Conservation (phyloP, 225 moss, liverwort and hornwort species). For the Sphagnum contortum region DNA sequence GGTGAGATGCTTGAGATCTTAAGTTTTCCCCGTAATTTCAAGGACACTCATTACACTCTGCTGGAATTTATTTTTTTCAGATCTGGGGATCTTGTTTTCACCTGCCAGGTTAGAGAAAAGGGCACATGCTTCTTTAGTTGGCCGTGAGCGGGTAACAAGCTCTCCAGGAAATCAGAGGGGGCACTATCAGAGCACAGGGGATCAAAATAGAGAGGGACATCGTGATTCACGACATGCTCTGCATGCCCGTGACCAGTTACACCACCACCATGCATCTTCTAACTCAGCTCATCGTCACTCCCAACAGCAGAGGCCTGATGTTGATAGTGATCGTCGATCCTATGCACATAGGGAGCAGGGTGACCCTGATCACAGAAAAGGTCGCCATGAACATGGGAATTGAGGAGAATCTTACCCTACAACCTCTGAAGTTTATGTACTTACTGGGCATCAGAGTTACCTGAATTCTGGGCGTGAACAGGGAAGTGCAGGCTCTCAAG, state of each 20-base stretch:
- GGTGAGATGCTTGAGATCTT: background rate
- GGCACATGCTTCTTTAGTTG: constrained; percentile 3
- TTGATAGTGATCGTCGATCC: constrained; percentile 6
- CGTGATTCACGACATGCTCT: constrained; percentile 3
- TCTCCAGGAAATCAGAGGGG: constrained; percentile 7
- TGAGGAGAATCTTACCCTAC: background rate
- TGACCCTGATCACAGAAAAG: constrained; percentile 6
- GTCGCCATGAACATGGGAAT: constrained; percentile 2
- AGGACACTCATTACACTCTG: too few species aligned
- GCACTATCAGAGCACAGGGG: constrained; percentile 5
- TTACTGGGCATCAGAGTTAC: background rate
- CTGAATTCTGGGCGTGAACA: background rate
- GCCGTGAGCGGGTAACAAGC: background rate
- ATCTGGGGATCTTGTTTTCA: background rate
- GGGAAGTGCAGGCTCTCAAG: too few species aligned
- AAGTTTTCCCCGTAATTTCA: background rate
- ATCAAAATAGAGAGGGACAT: background rate
- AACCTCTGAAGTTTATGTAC: too few species aligned
- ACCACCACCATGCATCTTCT: constrained; percentile 6
- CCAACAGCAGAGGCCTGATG: constrained; percentile 4
- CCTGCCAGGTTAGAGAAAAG: constrained; percentile 3
- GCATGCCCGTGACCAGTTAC: background rate
- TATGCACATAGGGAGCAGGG: constrained; percentile 3
- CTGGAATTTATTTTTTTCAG: background rate
- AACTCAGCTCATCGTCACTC: constrained; percentile 1